phyloP scores from a whole-genome alignment of 805 yeast genomes.

The Priceomyces castillae region DNA sequence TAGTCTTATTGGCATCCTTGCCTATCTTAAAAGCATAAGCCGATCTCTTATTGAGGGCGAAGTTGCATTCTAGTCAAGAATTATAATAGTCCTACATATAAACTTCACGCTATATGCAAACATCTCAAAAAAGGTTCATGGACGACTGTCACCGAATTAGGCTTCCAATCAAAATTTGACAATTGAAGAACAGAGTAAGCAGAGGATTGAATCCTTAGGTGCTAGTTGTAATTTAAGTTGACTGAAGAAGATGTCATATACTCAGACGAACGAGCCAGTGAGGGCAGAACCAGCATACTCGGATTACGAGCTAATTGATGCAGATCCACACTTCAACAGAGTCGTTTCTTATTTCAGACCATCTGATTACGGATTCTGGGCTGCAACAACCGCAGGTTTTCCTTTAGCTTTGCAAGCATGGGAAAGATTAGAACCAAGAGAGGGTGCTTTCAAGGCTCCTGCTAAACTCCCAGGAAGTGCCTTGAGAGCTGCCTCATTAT shows the following conservation, averaged over 20 bases:
- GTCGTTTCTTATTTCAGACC: conserved; percentile 72
- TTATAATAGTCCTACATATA: too few species aligned
- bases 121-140: neutral
- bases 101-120: too few species aligned
- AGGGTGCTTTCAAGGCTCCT: conserved; percentile 43
- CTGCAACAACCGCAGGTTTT: conserved; percentile 39
- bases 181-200: conserved; percentile 15
- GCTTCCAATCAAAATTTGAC: conserved; percentile 38
- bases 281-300: conserved; percentile 36
- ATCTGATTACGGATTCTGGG: conserved; percentile 57
- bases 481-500: conserved; percentile 55
- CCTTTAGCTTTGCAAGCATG: conserved; percentile 41
- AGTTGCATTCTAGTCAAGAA: too few species aligned
- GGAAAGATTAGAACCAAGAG: conserved; percentile 43
- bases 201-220: neutral
- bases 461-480: conserved; percentile 53
- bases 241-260: conserved; percentile 34
- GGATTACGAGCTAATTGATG: conserved; percentile 59
- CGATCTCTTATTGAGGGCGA: too few species aligned
- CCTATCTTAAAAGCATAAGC: neutral
- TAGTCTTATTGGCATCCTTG: conserved; percentile 22
- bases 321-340: conserved; percentile 71
- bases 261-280: conserved; percentile 37
- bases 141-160: conserved; percentile 1
- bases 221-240: conserved; percentile 2